Conservation (phyloP, 768 basidiomycete species). For the Clavaria fumosa region DNA sequence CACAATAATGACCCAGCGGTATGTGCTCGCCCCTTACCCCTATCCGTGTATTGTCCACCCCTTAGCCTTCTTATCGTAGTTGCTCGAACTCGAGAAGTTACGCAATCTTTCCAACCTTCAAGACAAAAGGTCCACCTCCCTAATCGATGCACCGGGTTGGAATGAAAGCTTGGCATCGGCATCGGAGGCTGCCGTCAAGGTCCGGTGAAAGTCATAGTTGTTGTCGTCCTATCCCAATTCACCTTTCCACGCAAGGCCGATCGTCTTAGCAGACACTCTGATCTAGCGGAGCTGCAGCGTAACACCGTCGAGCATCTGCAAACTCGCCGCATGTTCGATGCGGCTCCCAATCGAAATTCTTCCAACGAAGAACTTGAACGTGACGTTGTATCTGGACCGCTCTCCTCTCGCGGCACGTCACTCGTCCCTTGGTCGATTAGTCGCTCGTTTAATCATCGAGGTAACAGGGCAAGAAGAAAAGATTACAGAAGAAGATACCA, state of each 20-base stretch:
- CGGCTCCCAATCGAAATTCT: no score
- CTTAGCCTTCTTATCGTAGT: slow-evolving; percentile 14
- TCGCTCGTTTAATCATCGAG: no score
- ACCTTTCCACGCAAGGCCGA: slow-evolving; percentile 4
- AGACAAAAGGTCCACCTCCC: slow-evolving; percentile 32
- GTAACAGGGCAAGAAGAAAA: no score
- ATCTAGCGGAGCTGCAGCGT: slow-evolving; percentile 2
- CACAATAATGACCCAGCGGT: slow-evolving; percentile 46
- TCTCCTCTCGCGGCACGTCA: no score
- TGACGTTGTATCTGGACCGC: no score
- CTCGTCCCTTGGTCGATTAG: no score
- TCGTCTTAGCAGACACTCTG: no score
- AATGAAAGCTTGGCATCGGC: slow-evolving; percentile 47
- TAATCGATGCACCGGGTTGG: slow-evolving; percentile 51
- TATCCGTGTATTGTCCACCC: background rate
- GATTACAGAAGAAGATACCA: no score
- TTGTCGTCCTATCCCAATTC: background rate
- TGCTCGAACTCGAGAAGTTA: slow-evolving; percentile 36
- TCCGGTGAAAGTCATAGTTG: no score
- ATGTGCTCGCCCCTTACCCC: no score
- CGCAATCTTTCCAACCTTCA: slow-evolving; percentile 31
- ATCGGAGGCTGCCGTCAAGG: slow-evolving; percentile 57
- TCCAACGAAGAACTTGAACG: slow-evolving; percentile 28
- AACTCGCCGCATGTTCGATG: background rate
- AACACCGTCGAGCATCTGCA: background rate